These are phyloP conservation scores for Allium fistulosum DNA, from an alignment of 106 monocot species.

Conservation along the genomic window DNA sequence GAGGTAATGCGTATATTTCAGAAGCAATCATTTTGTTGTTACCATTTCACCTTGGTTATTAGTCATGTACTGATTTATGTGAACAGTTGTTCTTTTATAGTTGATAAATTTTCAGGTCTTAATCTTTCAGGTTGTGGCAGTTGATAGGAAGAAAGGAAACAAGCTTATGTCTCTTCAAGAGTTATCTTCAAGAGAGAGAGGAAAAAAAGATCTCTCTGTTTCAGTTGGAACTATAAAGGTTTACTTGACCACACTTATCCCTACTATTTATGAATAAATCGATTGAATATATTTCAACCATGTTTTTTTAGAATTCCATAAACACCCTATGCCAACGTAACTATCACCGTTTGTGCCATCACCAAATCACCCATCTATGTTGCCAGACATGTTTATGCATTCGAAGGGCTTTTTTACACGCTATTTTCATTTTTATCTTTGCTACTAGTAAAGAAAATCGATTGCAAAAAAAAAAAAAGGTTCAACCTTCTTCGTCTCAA, in stretches of 20 bases:
- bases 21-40: slow-evolving; percentile 3
- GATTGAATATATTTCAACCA: no score
- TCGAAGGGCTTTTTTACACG: no score
- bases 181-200: slow-evolving; percentile 80
- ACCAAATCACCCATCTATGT: no score
- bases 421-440: no score
- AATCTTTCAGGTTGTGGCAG: slow-evolving; percentile 65
- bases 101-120: slow-evolving; percentile 1
- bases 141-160: slow-evolving; percentile 68
- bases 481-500: no score
- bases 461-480: no score
- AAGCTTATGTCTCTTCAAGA: slow-evolving; percentile 88
- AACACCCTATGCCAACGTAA: no score
- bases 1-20: slow-evolving; percentile 44
- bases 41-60: slow-evolving; percentile 6
- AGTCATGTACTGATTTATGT: background rate
- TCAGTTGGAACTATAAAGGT: slow-evolving; percentile 64
- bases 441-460: no score
- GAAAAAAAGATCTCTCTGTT: slow-evolving; percentile 54
- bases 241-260: background rate
- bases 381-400: no score
- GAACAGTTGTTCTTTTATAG: background rate
- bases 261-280: no score
- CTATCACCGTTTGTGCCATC: no score
- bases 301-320: no score